Base-by-base conservation (phyloP, 2,329 filamentous ascomycete genomes). In the Apiospora hydei region DNA sequence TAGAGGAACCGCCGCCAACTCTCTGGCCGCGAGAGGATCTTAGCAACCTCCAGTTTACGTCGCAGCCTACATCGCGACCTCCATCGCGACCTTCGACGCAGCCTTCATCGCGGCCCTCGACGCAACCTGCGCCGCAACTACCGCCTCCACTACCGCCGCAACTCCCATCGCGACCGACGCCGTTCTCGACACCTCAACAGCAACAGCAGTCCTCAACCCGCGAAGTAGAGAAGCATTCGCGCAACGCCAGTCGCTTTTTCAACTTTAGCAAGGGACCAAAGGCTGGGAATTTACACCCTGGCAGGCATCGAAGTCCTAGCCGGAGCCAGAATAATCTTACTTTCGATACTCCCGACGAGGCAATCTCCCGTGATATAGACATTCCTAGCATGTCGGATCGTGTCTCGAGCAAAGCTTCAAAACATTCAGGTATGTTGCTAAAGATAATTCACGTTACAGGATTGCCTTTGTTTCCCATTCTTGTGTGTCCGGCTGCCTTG, bases 231-330 rank as follows among this genome's bases (percentile, higher is more conserved):
- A 81, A 80, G 68, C 80, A 80, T 71, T 72, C 79, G 61, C 77
- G 79, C 71, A 80, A 75, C 72, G 76, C 74, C 43, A 81, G 80
- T 51, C 80, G 80, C 69, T 81, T 81, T 68, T 81, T 80, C 73
- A 77, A 77, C 70, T 81, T 81, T 70, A 69, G 47, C 68, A 57
- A 57, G 68, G 47, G 46, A 18, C 46, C 47, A n/a, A 69, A 30
- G n/a, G 18, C 47, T 21, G 30, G 30, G 18, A 53, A 69, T 41
- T 16, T 44, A 30, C 66, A 68, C 43, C 69, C 69, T 43, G 69
- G 66, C 30, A 70, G 67, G 57, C 43, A 68, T 26, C 51, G 61
- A 77, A 80, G 69, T 74, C 77, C 51, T 71, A 78, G 61, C 21
- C 76, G 76, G 26, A 74, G 49, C 61, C 75, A 79, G 47, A 73